Percentiles rank a stretch among this genome's conserved stretches.
phyloP scores from a whole-genome alignment of 805 yeast species.

The Geotrichum ghanense region DNA sequence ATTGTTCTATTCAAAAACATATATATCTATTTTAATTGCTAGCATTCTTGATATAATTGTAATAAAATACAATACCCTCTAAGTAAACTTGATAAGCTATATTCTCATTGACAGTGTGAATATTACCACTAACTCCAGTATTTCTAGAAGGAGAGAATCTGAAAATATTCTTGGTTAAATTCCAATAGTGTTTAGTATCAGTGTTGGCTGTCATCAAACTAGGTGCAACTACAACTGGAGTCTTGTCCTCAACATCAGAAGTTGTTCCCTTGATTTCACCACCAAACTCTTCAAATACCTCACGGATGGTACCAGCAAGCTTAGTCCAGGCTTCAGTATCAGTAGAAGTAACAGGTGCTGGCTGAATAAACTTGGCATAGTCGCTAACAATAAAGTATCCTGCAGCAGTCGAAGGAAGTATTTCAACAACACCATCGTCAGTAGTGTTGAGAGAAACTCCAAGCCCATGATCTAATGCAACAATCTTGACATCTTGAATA shows the following conservation, averaged over 20 bases:
- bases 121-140: constrained; percentile 9
- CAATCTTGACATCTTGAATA: constrained; percentile 23
- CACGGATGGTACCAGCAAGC: constrained; percentile 49
- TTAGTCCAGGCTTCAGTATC: constrained; percentile 32
- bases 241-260: constrained; percentile 21
- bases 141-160: constrained; percentile 39
- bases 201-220: constrained; percentile 56
- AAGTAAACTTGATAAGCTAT: not conserved
- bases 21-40: no score
- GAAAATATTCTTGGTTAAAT: constrained; percentile 44
- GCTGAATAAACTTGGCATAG: constrained; percentile 26
- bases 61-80: not conserved
- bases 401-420: not conserved
- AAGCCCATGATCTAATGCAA: constrained; percentile 35
- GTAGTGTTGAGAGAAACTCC: constrained; percentile 27
- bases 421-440: constrained; percentile 7
- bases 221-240: constrained; percentile 39
- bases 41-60: not conserved
- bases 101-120: constrained; percentile 47
- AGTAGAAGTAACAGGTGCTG: constrained; percentile 39
- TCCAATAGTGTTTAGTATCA: constrained; percentile 56
- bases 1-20: no score
- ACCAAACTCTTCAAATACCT: constrained; percentile 41
- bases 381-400: constrained; percentile 1
- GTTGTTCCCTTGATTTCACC: not conserved